Base-by-base conservation (phyloP, 2,329 filamentous ascomycete species). In the Pyrenophora teres region DNA sequence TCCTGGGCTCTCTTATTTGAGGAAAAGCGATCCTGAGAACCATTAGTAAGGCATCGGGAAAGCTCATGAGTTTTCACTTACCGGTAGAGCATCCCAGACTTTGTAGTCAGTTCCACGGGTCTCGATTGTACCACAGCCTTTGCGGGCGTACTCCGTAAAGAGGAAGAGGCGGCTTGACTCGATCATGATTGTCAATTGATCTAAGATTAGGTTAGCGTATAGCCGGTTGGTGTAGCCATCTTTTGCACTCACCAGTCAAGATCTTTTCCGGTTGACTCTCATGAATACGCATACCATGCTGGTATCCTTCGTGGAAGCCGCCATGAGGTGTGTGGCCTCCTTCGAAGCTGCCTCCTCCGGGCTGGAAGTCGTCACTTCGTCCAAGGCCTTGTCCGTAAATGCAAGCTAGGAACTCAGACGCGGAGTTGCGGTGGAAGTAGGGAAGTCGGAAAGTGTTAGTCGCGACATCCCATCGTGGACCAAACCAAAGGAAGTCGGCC, bases 271-370 rank as follows among this genome's bases (percentile, higher is more conserved):
- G 75, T 32, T 73, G 67, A 39, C 73, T 76, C 48, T 75, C 72
- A 42, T 78, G 76, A 3, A 76, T 69, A 42, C 71, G 69, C 72
- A 77, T 77, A 51, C 78, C 77, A 52, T 74, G 69, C 40, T 77
- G 74, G 57, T 79, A 79, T 4, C 71, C 76, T 25, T 77, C 75
- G 43, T 72, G 74, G 43, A 77, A 77, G 2, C 70, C 70, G 31
- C 72, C 72, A 42, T 74, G 72, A 4, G 72, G 72, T 15, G 69
- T 72, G 48, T 73, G 69, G n/a, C 67, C 59, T 4, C 71, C 68
- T 37, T 74, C 72, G 41, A 71, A 74, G 21, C 65, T 71, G 19
- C 70, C 71, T 37, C 71, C 71, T 19, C 71, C 71, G 5, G 71
- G 71, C 42, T 60, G 59, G 33, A 82, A 77, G 51, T 80, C 74